Evolutionary conservation across 805 yeast genomes (phyloP).

Genomic region (Starmerella bombicola): DNA sequence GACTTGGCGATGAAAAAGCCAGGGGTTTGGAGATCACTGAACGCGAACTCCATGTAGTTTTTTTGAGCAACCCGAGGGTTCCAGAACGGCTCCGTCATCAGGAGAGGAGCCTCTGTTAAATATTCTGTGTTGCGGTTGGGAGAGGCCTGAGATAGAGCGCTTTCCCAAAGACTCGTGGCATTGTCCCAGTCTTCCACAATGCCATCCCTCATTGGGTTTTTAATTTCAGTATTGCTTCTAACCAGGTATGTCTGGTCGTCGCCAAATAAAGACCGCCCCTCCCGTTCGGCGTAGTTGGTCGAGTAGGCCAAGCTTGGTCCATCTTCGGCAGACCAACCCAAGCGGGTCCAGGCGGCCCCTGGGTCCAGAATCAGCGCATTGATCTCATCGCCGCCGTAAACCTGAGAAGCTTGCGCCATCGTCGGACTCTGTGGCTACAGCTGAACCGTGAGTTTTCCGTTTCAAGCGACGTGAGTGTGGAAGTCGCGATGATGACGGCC

Average conservation of each 20-base stretch:
- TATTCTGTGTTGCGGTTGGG: constrained; percentile 13
- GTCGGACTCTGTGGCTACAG: too few relatives aligned
- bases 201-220: constrained; percentile 19
- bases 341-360: constrained; percentile 70
- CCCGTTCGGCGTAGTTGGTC: constrained; percentile 15
- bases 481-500: too few relatives aligned
- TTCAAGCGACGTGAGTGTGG: too few relatives aligned
- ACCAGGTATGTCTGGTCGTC: constrained; percentile 19
- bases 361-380: constrained; percentile 86
- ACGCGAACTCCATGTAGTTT: constrained; percentile 55
- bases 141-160: constrained; percentile 43
- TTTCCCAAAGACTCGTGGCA: constrained; percentile 59
- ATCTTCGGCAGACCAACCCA: constrained; percentile 90
- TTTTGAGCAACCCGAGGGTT: constrained; percentile 52
- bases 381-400: constrained; percentile 52
- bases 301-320: constrained; percentile 51
- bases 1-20: constrained; percentile 71
- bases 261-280: constrained; percentile 16
- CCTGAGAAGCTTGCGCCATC: constrained; percentile 21
- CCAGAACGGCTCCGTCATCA: constrained; percentile 84
- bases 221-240: constrained; percentile 12
- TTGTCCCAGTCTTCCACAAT: constrained; percentile 64
- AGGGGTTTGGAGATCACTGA: constrained; percentile 59
- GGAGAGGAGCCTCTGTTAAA: constrained; percentile 56
- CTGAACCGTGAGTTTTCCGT: too few relatives aligned